These are phyloP conservation scores for Phytophthora fragariae DNA, from an alignment of 352 stramenopile species.

Conservation along the genomic window DNA sequence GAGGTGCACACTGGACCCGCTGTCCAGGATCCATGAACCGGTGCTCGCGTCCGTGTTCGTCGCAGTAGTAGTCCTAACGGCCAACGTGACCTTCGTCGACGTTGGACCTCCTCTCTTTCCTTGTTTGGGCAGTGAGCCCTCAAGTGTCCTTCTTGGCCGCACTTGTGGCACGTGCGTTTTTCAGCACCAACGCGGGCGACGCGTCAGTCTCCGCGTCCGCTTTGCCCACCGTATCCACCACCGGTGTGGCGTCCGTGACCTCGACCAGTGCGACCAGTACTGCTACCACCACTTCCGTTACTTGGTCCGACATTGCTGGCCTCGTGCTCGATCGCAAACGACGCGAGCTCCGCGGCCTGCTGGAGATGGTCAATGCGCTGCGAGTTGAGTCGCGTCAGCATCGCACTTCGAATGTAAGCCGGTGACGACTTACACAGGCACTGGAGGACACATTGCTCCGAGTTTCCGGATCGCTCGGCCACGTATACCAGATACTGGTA, in stretches of 20 bases:
- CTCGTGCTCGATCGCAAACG: slow-evolving; percentile 5
- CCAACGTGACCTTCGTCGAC: slow-evolving; percentile 3
- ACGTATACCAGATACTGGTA: slow-evolving; percentile 25
- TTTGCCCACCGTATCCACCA: neutral
- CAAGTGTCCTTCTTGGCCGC: slow-evolving; percentile 7
- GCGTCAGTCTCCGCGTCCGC: neutral
- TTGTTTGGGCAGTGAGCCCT: neutral
- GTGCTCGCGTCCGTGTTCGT: neutral
- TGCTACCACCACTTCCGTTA: neutral
- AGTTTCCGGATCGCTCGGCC: slow-evolving; percentile 1
- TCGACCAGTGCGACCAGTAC: neutral
- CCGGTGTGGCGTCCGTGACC: neutral
- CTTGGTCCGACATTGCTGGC: neutral
- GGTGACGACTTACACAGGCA: slow-evolving; percentile 20
- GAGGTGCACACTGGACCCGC: slow-evolving; percentile 20
- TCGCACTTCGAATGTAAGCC: neutral
- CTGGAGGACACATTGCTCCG: neutral
- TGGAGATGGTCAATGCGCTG: neutral
- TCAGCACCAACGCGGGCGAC: slow-evolving; percentile 1
- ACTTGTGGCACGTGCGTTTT: slow-evolving; percentile 6
- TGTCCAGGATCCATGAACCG: slow-evolving; percentile 18
- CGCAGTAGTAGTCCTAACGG: neutral
- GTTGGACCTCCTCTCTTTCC: neutral
- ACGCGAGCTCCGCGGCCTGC: neutral
- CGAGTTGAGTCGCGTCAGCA: neutral